phyloP scores from a whole-genome alignment of 192 early-diverging fungal species.

The Linnemannia exigua region DNA sequence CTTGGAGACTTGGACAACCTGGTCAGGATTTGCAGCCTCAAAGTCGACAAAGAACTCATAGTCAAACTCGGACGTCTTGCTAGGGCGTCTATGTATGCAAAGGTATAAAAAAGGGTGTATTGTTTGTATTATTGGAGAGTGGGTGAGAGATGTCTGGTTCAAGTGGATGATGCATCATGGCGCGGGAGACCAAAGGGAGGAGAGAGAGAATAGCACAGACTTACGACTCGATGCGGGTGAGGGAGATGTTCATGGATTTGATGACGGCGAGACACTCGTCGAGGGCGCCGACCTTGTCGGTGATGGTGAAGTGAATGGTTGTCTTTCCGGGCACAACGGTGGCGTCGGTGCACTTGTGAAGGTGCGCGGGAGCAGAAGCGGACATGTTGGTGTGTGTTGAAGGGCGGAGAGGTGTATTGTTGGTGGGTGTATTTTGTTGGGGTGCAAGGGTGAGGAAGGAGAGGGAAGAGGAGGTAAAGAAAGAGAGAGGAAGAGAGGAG shows the following conservation, averaged over 20 bases:
- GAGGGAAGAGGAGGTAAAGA: not conserved
- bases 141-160: not conserved
- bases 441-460: not conserved
- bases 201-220: not conserved
- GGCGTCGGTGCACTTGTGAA: slow-evolving; percentile 50
- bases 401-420: not conserved
- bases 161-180: not conserved
- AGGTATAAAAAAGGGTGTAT: not conserved
- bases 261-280: slow-evolving; percentile 85
- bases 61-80: slow-evolving; percentile 76
- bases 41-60: slow-evolving; percentile 98
- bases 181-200: not conserved
- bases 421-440: not conserved
- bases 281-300: slow-evolving; percentile 87
- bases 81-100: slow-evolving; percentile 75
- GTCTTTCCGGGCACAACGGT: slow-evolving; percentile 52
- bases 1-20: slow-evolving; percentile 71
- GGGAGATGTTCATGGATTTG: slow-evolving; percentile 78
- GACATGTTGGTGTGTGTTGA: slow-evolving; percentile 7
- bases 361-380: slow-evolving; percentile 7
- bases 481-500: not conserved
- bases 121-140: too few species aligned
- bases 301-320: slow-evolving; percentile 82
- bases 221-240: slow-evolving; percentile 93
- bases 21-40: slow-evolving; percentile 68